A percentile compares a stretch with the other conserved stretches of the same genome.
phyloP scores from a whole-genome alignment of 805 yeast species.

The Spathaspora girioi region DNA sequence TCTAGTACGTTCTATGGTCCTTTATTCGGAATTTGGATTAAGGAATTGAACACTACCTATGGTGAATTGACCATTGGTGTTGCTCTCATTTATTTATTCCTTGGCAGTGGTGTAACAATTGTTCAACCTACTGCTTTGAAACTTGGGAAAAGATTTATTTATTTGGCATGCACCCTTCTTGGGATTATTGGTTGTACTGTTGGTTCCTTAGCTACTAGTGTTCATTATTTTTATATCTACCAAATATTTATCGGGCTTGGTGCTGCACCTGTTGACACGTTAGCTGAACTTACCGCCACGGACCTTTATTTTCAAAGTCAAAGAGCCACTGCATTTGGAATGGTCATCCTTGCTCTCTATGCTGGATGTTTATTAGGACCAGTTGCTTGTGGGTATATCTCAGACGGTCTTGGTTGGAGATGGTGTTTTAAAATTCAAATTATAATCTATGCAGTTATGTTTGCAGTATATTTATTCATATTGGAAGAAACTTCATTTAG shows the following conservation, averaged over 20 bases:
- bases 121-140: conserved; percentile 34
- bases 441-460: conserved; percentile 28
- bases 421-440: conserved; percentile 32
- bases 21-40: conserved; percentile 22
- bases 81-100: conserved; percentile 26
- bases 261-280: conserved; percentile 43
- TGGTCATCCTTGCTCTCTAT: conserved; percentile 37
- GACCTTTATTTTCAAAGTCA: conserved; percentile 44
- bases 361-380: conserved; percentile 44
- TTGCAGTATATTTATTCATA: conserved; percentile 28
- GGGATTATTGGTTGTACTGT: conserved; percentile 19
- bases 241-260: conserved; percentile 29
- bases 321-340: conserved; percentile 30
- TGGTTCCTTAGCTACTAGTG: conserved; percentile 21
- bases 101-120: conserved; percentile 30
- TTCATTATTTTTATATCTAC: conserved; percentile 18
- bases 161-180: conserved; percentile 23
- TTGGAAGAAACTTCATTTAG: conserved; percentile 45
- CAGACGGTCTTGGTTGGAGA: conserved; percentile 35
- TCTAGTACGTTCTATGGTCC: conserved; percentile 26
- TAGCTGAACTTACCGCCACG: conserved; percentile 44
- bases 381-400: conserved; percentile 40
- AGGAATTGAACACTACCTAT: conserved; percentile 19
- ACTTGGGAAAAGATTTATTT: conserved; percentile 26
- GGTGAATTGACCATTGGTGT: conserved; percentile 19